Percentiles rank a stretch among this genome's conserved stretches.
phyloP scores from a whole-genome alignment of 805 yeast genomes.

The Ogataea nitratoaversa region DNA sequence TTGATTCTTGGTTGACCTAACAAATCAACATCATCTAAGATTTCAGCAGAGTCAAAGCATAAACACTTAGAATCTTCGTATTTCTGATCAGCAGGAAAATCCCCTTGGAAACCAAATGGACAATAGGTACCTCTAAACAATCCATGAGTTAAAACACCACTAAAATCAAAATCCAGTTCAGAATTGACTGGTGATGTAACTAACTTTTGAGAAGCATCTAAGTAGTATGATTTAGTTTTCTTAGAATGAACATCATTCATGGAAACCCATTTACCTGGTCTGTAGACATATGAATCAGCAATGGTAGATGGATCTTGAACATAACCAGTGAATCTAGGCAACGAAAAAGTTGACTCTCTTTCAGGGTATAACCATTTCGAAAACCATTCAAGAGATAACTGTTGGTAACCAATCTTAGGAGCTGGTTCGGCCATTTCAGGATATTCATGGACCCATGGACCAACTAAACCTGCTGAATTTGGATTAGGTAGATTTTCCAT shows the following conservation, averaged over 20 bases:
- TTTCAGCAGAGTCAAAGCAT: constrained; percentile 31
- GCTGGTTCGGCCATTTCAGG: constrained; percentile 45
- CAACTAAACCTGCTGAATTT: constrained; percentile 35
- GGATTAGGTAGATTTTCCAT: constrained; percentile 37
- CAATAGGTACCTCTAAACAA: constrained; percentile 42
- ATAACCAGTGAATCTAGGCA: constrained; percentile 38
- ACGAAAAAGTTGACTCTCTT: constrained; percentile 18
- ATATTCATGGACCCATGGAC: constrained; percentile 48
- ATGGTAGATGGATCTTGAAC: constrained; percentile 40
- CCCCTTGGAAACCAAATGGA: constrained; percentile 44
- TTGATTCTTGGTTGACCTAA: constrained; percentile 37
- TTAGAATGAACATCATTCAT: constrained; percentile 14
- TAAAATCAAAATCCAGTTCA: constrained; percentile 16
- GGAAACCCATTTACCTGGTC: constrained; percentile 40
- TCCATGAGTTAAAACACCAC: constrained; percentile 39
- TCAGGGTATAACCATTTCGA: constrained; percentile 33
- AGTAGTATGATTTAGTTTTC: constrained; percentile 12
- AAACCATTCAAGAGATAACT: constrained; percentile 39
- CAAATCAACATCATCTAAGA: constrained; percentile 24
- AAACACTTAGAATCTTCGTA: constrained; percentile 38
- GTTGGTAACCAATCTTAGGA: constrained; percentile 42
- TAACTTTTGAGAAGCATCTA: constrained; percentile 12
- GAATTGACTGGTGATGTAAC: background rate
- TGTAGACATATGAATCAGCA: constrained; percentile 32
- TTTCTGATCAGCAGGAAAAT: constrained; percentile 42